Evolutionary conservation across 129 eudicot species (phyloP), one percentile per base, ranked within the genome.

Genomic region (Arctium minus): DNA sequence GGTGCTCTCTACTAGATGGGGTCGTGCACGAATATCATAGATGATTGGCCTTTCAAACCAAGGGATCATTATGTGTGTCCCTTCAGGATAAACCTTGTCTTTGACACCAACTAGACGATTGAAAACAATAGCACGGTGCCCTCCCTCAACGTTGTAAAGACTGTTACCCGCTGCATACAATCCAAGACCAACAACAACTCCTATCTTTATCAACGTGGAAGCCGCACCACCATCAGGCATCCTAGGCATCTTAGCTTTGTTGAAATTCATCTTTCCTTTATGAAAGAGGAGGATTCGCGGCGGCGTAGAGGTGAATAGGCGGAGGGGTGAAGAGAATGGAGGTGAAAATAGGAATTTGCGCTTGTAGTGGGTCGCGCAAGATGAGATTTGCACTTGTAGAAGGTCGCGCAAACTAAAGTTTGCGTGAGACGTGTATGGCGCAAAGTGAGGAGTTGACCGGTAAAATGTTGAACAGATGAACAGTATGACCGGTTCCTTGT

Each of bases 51-150:
- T 88, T 72, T 88, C 91, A 79, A 88, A 85, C 91, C 91, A 88
- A 10, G 91, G 91, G 79, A 85, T 76, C 88, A 88, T 88, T 48
- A 88, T 70, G 71, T 88, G 91, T 33, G 91, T 88, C 73, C 91
- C 91, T 72, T 88, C 91, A 39, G 91, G 91, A 82, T 88, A 88
- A 62, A 88, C 96, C 96, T 89, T 87, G 72, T 91, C 93, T 77
- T 91, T 91, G 71, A 91, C 89, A 76, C 96, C 96, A 87, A 81
- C 89, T 1, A 89, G 4, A 50, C 96, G 91, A 30, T 91, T 91
- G 79, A 91, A 91, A n/a, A 91, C 93, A 38, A 91, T 87, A 2
- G 96, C 96, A 9, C 93, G 88, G 76, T 91, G 96, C 70, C 96
- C 96, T 70, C 95, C 95, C 69, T 91, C 95, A 56, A 91, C 92